Evolutionary conservation across 176 grass and related monocot genomes (phyloP).

Genomic region (Thalia dealbata): DNA sequence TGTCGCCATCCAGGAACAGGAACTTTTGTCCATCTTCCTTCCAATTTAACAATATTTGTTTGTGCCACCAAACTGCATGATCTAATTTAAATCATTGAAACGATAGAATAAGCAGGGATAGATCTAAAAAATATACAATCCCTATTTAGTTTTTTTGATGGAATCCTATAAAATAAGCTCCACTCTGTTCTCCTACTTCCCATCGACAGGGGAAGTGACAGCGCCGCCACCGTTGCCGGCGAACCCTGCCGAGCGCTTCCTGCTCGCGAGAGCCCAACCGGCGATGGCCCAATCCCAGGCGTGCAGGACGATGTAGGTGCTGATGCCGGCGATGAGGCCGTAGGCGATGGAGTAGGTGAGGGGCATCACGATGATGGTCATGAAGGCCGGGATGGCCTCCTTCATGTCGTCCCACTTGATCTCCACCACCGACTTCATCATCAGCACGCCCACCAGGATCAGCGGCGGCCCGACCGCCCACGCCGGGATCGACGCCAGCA

Average conservation of each 20-base stretch:
- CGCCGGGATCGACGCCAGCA: constrained; percentile 11
- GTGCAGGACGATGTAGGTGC: constrained; percentile 9
- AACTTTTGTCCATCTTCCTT: too few species aligned
- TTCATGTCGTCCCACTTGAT: constrained; percentile 14
- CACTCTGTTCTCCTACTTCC: too few species aligned
- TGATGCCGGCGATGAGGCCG: constrained; percentile 14
- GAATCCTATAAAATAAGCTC: too few species aligned
- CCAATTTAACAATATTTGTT: too few species aligned
- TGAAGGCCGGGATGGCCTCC: constrained; percentile 15
- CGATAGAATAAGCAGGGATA: too few species aligned
- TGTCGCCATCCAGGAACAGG: too few species aligned
- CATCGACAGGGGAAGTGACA: background rate
- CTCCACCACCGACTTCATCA: constrained; percentile 14
- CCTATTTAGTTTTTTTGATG: too few species aligned
- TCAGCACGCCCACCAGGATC: constrained; percentile 12
- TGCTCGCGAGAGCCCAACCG: background rate
- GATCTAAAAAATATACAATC: too few species aligned
- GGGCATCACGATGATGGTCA: constrained; percentile 8
- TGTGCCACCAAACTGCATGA: too few species aligned
- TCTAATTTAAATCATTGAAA: too few species aligned
- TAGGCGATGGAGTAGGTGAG: constrained; percentile 19
- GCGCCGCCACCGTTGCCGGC: background rate
- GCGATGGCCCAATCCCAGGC: constrained; percentile 6
- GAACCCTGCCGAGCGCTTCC: background rate
- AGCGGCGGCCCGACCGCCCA: constrained; percentile 17